These are phyloP conservation scores for Fusarium euwallaceae DNA, from an alignment of 2,329 filamentous ascomycete genomes.

Conservation along the genomic window DNA sequence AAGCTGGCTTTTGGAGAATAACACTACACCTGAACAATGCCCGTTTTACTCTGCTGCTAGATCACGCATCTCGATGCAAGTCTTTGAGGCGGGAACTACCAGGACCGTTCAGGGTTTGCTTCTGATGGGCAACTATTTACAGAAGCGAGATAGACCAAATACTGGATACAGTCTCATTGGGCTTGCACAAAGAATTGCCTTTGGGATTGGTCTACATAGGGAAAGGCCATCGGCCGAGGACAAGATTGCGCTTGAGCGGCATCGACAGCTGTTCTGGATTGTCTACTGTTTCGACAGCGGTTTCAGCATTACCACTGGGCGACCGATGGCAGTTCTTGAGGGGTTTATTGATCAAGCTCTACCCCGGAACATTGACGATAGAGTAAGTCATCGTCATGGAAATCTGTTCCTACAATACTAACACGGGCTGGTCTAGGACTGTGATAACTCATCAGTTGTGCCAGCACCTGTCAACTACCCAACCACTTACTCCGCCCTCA, in stretches of 20 bases:
- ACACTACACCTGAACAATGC: conserved; percentile 24
- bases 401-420: neutral
- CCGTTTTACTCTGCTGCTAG: conserved; percentile 45
- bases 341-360: conserved; percentile 53
- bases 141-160: conserved; percentile 62
- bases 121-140: conserved; percentile 60
- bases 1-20: conserved; percentile 45
- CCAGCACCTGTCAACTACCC: conserved; percentile 51
- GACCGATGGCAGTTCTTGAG: conserved; percentile 55
- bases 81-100: conserved; percentile 58
- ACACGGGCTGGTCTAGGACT: neutral
- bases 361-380: conserved; percentile 58
- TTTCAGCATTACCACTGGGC: conserved; percentile 59
- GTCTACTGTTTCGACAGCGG: conserved; percentile 59
- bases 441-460: conserved; percentile 18
- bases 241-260: conserved; percentile 47
- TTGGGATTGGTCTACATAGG: conserved; percentile 61
- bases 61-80: conserved; percentile 53
- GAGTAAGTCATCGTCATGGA: conserved; percentile 36
- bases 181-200: conserved; percentile 60
- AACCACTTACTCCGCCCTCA: conserved; percentile 56
- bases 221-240: conserved; percentile 48
- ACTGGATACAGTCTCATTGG: conserved; percentile 64
- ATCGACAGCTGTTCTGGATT: conserved; percentile 51
- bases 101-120: conserved; percentile 57